Conservation (phyloP, 2,329 filamentous ascomycete genomes). For the Akanthomyces uredinophilus region DNA sequence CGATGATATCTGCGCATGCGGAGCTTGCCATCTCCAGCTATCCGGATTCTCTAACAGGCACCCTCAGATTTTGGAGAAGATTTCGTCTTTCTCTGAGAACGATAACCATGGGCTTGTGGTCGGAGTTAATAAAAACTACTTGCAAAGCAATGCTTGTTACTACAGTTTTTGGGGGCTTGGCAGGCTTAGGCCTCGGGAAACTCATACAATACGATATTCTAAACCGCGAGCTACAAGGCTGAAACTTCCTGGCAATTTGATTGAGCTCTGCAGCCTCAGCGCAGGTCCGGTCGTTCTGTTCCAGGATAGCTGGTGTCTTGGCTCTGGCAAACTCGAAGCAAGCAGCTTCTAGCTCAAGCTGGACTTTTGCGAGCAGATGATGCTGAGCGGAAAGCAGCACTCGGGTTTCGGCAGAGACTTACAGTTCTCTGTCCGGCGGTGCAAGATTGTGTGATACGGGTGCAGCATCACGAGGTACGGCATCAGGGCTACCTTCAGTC, state of each 20-base stretch:
- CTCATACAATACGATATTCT: too few relatives aligned
- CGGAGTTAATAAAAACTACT: too few relatives aligned
- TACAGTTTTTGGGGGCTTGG: too few relatives aligned
- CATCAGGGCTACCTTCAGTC: neutral
- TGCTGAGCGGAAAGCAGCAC: neutral
- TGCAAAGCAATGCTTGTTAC: too few relatives aligned
- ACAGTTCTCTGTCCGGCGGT: neutral
- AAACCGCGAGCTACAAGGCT: too few relatives aligned
- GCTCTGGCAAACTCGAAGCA: neutral
- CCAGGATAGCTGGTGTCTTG: neutral
- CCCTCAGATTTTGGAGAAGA: too few relatives aligned
- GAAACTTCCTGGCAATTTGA: neutral
- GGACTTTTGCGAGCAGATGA: neutral
- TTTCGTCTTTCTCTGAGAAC: too few relatives aligned
- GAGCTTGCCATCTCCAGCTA: too few relatives aligned
- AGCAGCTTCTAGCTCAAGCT: neutral
- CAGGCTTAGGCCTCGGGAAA: too few relatives aligned
- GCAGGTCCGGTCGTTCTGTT: neutral
- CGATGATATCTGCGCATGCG: too few relatives aligned
- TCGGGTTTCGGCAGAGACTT: neutral
- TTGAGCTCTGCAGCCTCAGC: neutral
- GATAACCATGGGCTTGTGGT: too few relatives aligned
- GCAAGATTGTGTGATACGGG: neutral
- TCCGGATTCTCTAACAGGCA: too few relatives aligned
- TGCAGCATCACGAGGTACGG: neutral